Evolutionary conservation across 306 rosid genomes (phyloP), one percentile per base, ranked within the genome.

Genomic region (Gleditsia sinensis): DNA sequence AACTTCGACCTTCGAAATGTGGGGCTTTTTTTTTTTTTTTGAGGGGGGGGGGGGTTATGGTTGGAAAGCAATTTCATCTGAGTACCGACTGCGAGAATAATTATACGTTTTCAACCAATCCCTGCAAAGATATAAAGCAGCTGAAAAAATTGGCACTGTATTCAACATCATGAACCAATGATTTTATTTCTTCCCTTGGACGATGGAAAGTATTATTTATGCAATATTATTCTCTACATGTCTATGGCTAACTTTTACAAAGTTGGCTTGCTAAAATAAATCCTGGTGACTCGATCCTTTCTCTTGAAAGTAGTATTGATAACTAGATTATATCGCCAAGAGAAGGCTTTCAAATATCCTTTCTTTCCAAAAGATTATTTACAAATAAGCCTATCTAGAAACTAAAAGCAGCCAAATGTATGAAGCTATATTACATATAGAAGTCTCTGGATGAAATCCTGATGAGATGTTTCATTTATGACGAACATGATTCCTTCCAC

Each of bases 401-500:
- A 54, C 7, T 25, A 32, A 51, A 63, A 12, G 34, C 42, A 63
- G 3, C 55, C 65, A 65, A 50, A 33, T 23, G 10, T 13, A 16
- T 0, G 28, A 19, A 62, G 33, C 49, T 37, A 37, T 62, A 62
- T 49, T 36, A 19, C 48, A 61, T 4, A 11, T 36, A 34, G 59
- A 40, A 17, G 50, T 46, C 73, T 53, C 58, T 33, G 54, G 45
- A 42, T 11, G 40, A 42, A 34, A 13, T 30, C 27, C 45, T 13
- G 51, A 48, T 7, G 30, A 33, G 40, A 58, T 48, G 11, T 54
- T 74, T 83, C 85, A 84, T 59, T 81, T 81, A 51, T 77, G 80
- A 74, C 84, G 83, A 46, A 81, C 87, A 20, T 81, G 66, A 64
- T 65, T 84, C 78, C 88, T 74, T 17, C 89, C 94, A 32, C 89